A percentile compares a stretch with the other conserved stretches of the same genome.
These are phyloP conservation scores for Daedaleopsis nitida DNA, from an alignment of 768 basidiomycete species.

Conservation along the genomic window DNA sequence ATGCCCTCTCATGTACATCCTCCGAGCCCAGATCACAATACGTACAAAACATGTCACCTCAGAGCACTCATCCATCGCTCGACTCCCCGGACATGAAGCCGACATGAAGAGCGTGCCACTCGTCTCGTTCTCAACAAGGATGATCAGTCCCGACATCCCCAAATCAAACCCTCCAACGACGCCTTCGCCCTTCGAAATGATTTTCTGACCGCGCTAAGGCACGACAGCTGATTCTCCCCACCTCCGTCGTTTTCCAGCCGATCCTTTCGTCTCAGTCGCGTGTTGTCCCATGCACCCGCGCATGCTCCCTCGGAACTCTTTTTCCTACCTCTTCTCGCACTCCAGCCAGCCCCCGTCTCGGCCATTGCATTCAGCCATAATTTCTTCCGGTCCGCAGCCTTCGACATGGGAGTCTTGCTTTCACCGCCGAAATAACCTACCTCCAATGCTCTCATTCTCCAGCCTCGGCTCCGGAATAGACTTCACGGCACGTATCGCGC, in stretches of 20 bases:
- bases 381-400: slow-evolving; percentile 1
- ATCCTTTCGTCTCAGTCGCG: slow-evolving; percentile 7
- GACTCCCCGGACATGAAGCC: slow-evolving; percentile 9
- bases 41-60: slow-evolving; percentile 17
- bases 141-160: slow-evolving; percentile 8
- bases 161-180: background rate
- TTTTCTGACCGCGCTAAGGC: slow-evolving; percentile 16
- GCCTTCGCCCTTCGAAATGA: slow-evolving; percentile 8
- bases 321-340: slow-evolving; percentile 4
- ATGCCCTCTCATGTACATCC: background rate
- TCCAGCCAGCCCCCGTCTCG: slow-evolving; percentile 7
- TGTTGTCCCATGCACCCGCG: slow-evolving; percentile 1
- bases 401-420: slow-evolving; percentile 1
- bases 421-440: slow-evolving; percentile 10
- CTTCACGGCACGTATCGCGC: slow-evolving; percentile 14
- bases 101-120: slow-evolving; percentile 9
- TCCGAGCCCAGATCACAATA: slow-evolving; percentile 12
- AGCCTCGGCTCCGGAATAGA: slow-evolving; percentile 1
- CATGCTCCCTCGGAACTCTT: slow-evolving; percentile 5
- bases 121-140: slow-evolving; percentile 11
- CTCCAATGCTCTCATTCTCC: background rate
- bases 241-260: slow-evolving; percentile 3
- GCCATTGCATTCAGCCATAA: slow-evolving; percentile 3
- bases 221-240: slow-evolving; percentile 10
- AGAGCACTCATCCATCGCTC: background rate